Evolutionary conservation across 2,329 filamentous ascomycete genomes (phyloP), one percentile per base, ranked within the genome.

Genomic region (Colletotrichum orbiculare): DNA sequence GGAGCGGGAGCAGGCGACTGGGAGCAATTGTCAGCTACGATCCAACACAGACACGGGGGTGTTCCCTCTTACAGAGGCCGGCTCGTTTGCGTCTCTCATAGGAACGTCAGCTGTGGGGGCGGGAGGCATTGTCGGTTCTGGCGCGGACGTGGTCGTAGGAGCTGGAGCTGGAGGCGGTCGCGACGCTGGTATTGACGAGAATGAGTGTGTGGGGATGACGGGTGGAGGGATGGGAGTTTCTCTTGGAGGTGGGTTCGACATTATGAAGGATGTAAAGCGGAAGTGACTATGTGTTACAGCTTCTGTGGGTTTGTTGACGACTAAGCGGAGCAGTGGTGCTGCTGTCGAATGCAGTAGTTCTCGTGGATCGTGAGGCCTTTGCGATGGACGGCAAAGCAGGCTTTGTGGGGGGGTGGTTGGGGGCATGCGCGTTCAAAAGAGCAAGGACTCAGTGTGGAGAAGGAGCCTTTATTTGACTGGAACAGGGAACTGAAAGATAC

Each of bases 81-180:
- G 78, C 34, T 83, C 81, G 34, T 70, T 74, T 39, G 73, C 79
- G 69, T 84, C 82, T 9, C 75, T 73, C 82, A 84, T 84, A 2
- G 77, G 67, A 41, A 81, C 68, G 65, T 84, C 82, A 9, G 35
- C 45, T 47, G 47, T 42, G 37, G 42, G 42, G 11, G 35, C 45
- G 50, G 47, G 48, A 34, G 42, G 42, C 10, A 43, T 38, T 25
- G 33, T n/a, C 25, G 55, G 6, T n/a, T 65, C 66, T n/a, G 46
- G 50, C n/a, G 54, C 48, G 9, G 38, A 6, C 9, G 46, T 15
- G 13, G 54, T 41, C 4, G 49, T 45, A 13, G 58, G 41, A 12
- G 57, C 54, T 11, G 50, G 39, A 35, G 60, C 66, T 42, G 58
- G 9, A 34, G 58, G 12, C 13, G 61, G 9, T 2, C 49, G 49